Percentiles rank a stretch among this genome's conserved stretches.
Evolutionary conservation across 2,329 filamentous ascomycete species (phyloP).

Genomic region (Pseudogymnoascus sp.): DNA sequence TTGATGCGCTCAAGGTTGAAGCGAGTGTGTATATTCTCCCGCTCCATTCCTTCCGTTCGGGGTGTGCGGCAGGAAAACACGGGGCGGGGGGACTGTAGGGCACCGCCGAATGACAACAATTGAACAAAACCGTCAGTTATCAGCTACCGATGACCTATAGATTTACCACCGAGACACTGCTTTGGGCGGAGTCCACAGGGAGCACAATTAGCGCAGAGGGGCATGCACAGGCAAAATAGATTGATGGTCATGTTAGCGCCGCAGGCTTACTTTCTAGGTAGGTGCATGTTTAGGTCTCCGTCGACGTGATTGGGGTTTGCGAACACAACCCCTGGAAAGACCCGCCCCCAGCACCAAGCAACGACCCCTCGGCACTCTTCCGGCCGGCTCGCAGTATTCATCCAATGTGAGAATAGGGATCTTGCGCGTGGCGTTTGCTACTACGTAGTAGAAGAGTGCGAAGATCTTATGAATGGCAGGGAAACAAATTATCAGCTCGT

Average conservation of each 20-base stretch:
- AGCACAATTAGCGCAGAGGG: not conserved
- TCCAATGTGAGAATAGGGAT: conserved; percentile 1
- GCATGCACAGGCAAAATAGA: not conserved
- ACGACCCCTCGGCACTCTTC: not conserved
- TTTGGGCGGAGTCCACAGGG: not conserved
- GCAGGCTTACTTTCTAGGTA: not conserved
- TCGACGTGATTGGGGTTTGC: not conserved
- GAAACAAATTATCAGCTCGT: not conserved
- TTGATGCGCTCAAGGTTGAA: not conserved
- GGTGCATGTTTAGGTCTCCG: not conserved
- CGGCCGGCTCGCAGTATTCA: not conserved
- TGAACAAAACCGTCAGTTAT: not conserved
- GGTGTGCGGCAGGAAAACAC: not conserved
- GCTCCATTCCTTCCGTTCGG: not conserved
- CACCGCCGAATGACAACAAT: not conserved
- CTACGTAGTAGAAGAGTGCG: not conserved
- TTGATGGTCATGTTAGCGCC: conserved; percentile 27
- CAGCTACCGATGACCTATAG: not conserved
- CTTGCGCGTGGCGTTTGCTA: not conserved
- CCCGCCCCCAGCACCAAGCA: not conserved
- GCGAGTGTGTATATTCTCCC: not conserved
- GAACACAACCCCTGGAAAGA: not conserved
- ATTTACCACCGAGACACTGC: not conserved
- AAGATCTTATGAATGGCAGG: not conserved
- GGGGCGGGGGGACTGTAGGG: no score